Conservation (phyloP, 495 filamentous ascomycete species). For the Margaritispora aquatica region DNA sequence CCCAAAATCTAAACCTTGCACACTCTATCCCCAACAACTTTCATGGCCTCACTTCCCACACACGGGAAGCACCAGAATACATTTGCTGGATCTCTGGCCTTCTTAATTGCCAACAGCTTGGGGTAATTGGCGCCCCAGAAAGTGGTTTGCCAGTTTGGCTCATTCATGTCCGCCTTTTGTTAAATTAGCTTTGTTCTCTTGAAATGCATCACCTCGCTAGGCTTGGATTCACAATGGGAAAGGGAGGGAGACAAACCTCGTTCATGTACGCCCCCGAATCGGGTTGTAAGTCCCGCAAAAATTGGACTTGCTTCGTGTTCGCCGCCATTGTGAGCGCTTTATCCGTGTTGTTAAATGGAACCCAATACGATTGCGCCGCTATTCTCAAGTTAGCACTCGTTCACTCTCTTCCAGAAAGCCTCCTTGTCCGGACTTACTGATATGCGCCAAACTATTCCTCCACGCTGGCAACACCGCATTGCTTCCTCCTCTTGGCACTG, state of each 20-base stretch:
- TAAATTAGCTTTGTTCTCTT: conserved; percentile 28
- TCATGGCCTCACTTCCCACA: conserved; percentile 58
- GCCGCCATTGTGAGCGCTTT: conserved; percentile 27
- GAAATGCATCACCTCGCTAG: too few relatives aligned
- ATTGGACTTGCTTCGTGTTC: conserved; percentile 19
- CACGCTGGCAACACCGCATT: conserved; percentile 53
- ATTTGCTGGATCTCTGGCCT: background rate
- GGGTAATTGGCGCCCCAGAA: conserved; percentile 5
- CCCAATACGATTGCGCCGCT: conserved; percentile 30
- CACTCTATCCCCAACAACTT: conserved; percentile 5
- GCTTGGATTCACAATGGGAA: too few relatives aligned
- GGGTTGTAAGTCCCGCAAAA: conserved; percentile 33
- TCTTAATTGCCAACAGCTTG: background rate
- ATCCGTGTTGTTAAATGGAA: conserved; percentile 21
- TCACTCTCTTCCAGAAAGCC: too few relatives aligned
- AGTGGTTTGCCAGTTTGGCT: conserved; percentile 41
- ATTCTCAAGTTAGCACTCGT: too few relatives aligned
- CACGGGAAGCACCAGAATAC: conserved; percentile 37
- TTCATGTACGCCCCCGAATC: conserved; percentile 34
- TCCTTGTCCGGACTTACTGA: too few relatives aligned
- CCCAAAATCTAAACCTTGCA: conserved; percentile 6
- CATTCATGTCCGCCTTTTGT: conserved; percentile 39
- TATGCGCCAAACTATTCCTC: conserved; percentile 33
- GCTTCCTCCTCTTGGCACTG: background rate
- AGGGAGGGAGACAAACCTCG: conserved; percentile 20